These are phyloP conservation scores for Hericium alpestre DNA, from an alignment of 768 basidiomycete genomes.

Conservation along the genomic window DNA sequence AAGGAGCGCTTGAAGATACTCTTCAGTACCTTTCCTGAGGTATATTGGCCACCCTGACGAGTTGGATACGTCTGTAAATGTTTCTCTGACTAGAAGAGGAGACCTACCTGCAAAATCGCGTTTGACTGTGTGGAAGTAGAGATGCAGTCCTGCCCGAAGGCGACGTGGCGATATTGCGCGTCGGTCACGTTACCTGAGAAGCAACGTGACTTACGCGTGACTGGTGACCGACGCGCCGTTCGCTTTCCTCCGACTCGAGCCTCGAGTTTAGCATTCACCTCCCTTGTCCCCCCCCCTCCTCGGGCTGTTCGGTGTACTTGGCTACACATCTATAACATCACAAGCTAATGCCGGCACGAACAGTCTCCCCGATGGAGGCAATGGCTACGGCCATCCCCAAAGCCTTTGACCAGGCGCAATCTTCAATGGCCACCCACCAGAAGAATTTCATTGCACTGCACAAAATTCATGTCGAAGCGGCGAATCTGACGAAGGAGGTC, in stretches of 20 bases:
- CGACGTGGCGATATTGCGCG: neutral
- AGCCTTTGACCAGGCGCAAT: constrained; percentile 76
- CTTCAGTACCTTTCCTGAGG: too few species aligned
- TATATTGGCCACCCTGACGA: too few species aligned
- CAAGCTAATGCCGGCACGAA: neutral
- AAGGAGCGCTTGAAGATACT: too few species aligned
- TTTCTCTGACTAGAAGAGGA: too few species aligned
- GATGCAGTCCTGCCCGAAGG: too few species aligned
- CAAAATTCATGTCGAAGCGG: constrained; percentile 65
- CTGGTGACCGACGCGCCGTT: neutral
- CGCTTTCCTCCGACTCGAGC: too few species aligned
- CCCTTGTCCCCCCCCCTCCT: neutral
- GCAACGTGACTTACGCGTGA: neutral
- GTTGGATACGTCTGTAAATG: too few species aligned
- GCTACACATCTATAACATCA: too few species aligned
- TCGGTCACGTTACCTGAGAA: neutral
- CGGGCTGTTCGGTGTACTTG: neutral
- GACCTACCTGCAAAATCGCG: too few species aligned
- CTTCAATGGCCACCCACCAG: constrained; percentile 67
- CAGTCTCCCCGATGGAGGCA: neutral
- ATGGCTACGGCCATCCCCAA: constrained; percentile 32
- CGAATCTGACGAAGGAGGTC: constrained; percentile 37
- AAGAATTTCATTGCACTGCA: constrained; percentile 81
- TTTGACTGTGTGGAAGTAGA: too few species aligned
- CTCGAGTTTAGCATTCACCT: neutral